Percentiles rank a stretch among this genome's conserved stretches.
These are phyloP conservation scores for Fusarium haematococcum DNA, from an alignment of 2,329 filamentous ascomycete species.

Conservation along the genomic window DNA sequence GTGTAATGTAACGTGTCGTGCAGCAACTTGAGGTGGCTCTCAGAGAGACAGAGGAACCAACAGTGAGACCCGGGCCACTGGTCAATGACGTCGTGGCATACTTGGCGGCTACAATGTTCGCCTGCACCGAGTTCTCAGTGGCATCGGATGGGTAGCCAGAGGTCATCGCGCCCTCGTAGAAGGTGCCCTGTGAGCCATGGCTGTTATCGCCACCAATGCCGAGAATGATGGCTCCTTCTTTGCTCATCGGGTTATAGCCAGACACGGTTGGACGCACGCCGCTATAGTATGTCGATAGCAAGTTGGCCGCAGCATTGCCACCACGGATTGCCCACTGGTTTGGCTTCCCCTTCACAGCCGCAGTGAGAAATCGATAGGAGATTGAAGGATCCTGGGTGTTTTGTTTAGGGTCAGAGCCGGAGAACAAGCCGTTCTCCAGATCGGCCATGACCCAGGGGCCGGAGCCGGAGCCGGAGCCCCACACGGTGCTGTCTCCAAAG, in stretches of 20 bases:
- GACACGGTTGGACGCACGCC: conserved; percentile 13
- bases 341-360: conserved; percentile 7
- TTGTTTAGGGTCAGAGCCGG: conserved; percentile 52
- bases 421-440: conserved; percentile 75
- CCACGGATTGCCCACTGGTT: conserved; percentile 23
- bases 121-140: conserved; percentile 19
- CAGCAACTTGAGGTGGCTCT: conserved; percentile 18
- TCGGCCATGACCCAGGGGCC: conserved; percentile 79
- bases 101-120: conserved; percentile 25
- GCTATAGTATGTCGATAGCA: conserved; percentile 17
- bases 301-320: conserved; percentile 18
- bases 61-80: not conserved
- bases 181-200: conserved; percentile 13
- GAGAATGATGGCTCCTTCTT: conserved; percentile 15
- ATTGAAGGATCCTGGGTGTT: conserved; percentile 16
- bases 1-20: conserved; percentile 12
- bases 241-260: conserved; percentile 24
- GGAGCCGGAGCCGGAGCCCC: conserved; percentile 67
- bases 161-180: conserved; percentile 20
- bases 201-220: conserved; percentile 28
- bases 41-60: conserved; percentile 21
- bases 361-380: conserved; percentile 11
- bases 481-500: conserved; percentile 66
- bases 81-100: conserved; percentile 13
- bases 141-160: conserved; percentile 22